Percentiles rank a stretch among this genome's conserved stretches.
phyloP scores from a whole-genome alignment of 192 early-diverging fungal genomes.

The Coemansia sp. region DNA sequence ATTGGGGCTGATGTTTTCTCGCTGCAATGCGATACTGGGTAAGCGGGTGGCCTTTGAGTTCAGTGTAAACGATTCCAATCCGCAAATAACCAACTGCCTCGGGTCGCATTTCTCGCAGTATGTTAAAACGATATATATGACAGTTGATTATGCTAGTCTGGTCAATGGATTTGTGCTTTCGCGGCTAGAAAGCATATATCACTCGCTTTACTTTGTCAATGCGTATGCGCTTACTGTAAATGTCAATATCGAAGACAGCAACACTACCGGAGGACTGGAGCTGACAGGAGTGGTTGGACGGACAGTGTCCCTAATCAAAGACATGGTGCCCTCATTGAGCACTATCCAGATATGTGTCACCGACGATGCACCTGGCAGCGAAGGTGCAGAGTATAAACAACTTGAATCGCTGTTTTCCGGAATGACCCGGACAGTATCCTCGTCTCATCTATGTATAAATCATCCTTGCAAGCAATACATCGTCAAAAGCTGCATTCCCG shows the following conservation, averaged over 20 bases:
- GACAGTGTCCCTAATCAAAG: background rate
- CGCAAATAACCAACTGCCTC: constrained; percentile 2
- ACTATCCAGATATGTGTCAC: background rate
- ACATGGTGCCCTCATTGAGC: background rate
- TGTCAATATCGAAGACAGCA: background rate
- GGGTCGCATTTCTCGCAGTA: background rate
- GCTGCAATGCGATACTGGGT: background rate
- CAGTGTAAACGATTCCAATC: background rate
- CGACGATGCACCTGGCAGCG: background rate
- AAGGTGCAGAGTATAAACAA: background rate
- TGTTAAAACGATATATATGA: constrained; percentile 4
- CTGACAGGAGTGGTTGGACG: background rate
- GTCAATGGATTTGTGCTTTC: background rate
- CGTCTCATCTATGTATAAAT: background rate
- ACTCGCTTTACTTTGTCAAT: background rate
- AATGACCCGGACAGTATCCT: background rate
- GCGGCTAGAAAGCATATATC: background rate
- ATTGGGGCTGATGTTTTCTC: constrained; percentile 1
- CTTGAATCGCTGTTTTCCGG: background rate
- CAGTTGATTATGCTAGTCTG: background rate
- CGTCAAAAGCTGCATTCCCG: background rate
- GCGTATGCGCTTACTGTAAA: constrained; percentile 2
- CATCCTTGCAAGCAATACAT: background rate
- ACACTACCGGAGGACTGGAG: background rate
- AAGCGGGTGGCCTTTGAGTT: background rate